Evolutionary conservation across 495 filamentous ascomycete genomes (phyloP), one percentile per base, ranked within the genome.

Genomic region (Trichodelitschia bisporula): DNA sequence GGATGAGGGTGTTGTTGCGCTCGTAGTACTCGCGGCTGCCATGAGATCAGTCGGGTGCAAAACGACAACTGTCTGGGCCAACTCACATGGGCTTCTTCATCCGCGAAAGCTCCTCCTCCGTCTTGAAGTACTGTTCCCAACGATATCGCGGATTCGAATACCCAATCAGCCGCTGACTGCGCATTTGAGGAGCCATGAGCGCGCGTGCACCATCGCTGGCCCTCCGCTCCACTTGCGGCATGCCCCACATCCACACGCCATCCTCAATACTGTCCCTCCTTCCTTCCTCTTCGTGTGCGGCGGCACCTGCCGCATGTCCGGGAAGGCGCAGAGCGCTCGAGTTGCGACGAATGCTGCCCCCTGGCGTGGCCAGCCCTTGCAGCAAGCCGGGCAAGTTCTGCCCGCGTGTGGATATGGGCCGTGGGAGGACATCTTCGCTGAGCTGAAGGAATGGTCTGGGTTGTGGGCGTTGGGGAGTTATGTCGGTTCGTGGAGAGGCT

Each of bases 1-100:
- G 72, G 30, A 93, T 65, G 6, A 93, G 51, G 31, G 59, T 61
- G 46, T 93, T 93, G 41, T 63, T 80, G 4, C 73, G 64, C 47
- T 82, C 69, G 46, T 93, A 83, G 51, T 86, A 90, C 44, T 72
- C 36, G 13, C 79, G 72, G 38, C 62, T 68, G 37, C n/a, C n/a
- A n/a, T n/a, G n/a, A n/a, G n/a, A n/a, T n/a, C 29, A 43, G 31
- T 24, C 29, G 25, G 38, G 26, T 17, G 26, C 19, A 4, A 18
- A 18, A 10, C 13, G 25, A 36, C 18, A 41, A 28, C 31, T 4
- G 21, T 8, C 4, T 24, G 23, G 17, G 2, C 16, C 29, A 26
- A 48, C 58, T 38, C 40, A 66, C 59, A 77, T 44, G 3, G 63
- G 54, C 46, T 69, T 73, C 46, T 55, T 64, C 68, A 79, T 69